These are phyloP conservation scores for Amanita phalloides DNA, from an alignment of 768 basidiomycete species.

Conservation along the genomic window DNA sequence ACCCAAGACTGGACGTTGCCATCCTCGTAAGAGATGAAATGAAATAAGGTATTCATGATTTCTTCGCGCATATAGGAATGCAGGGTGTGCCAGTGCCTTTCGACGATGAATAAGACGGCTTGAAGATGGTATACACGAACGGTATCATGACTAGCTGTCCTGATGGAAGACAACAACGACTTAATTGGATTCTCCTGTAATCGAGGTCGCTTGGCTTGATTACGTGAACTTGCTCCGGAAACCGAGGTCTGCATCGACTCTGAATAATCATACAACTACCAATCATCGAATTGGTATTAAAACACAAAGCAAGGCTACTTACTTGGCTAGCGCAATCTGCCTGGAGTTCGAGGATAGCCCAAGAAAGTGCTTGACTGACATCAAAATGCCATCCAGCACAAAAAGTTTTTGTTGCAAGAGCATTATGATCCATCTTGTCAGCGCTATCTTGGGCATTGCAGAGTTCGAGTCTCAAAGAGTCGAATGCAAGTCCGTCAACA, in stretches of 20 bases:
- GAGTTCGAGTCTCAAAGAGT: slow-evolving; percentile 50
- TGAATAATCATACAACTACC: slow-evolving; percentile 52
- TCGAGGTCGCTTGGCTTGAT: slow-evolving; percentile 39
- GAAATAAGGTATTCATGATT: slow-evolving; percentile 43
- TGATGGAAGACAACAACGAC: slow-evolving; percentile 41
- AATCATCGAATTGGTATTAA: slow-evolving; percentile 1
- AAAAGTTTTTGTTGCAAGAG: slow-evolving; percentile 60
- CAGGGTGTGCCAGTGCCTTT: slow-evolving; percentile 62
- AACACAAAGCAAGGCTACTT: slow-evolving; percentile 8
- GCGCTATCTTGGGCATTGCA: slow-evolving; percentile 11
- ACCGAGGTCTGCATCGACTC: slow-evolving; percentile 37
- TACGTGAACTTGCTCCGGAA: slow-evolving; percentile 12
- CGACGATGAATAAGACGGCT: slow-evolving; percentile 75
- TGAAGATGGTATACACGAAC: slow-evolving; percentile 50
- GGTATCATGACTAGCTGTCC: slow-evolving; percentile 18
- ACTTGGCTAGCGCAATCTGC: slow-evolving; percentile 72
- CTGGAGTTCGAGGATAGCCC: slow-evolving; percentile 72
- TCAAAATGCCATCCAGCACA: slow-evolving; percentile 68
- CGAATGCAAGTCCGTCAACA: slow-evolving; percentile 52
- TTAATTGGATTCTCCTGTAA: slow-evolving; percentile 46
- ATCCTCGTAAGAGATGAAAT: slow-evolving; percentile 58
- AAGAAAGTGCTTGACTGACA: slow-evolving; percentile 56
- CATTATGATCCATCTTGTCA: slow-evolving; percentile 13
- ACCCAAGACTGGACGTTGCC: slow-evolving; percentile 70
- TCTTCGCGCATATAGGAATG: slow-evolving; percentile 47